phyloP scores from a whole-genome alignment of 768 basidiomycete species.

The Boletellus emodensis region DNA sequence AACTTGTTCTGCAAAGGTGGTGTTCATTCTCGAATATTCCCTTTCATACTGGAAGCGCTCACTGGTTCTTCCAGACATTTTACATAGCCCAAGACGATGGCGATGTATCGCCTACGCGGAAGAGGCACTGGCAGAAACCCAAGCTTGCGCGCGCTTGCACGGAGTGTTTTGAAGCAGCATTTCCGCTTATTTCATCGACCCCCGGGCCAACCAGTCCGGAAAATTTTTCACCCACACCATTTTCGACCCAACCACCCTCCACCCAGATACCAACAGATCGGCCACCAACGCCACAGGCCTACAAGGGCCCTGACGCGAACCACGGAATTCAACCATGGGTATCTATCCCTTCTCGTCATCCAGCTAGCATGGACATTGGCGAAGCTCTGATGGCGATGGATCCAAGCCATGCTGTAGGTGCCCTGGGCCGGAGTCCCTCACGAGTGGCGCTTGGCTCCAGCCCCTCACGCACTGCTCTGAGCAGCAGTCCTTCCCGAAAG shows the following conservation, averaged over 20 bases:
- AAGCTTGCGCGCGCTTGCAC: conserved; percentile 80
- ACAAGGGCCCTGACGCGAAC: conserved; percentile 8
- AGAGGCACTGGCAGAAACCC: conserved; percentile 41
- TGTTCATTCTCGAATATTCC: conserved; percentile 8
- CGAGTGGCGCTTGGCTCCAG: conserved; percentile 16
- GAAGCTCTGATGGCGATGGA: conserved; percentile 42
- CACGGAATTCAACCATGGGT: conserved; percentile 27
- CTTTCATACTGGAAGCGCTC: neutral
- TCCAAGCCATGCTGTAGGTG: conserved; percentile 9
- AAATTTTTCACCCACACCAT: conserved; percentile 2
- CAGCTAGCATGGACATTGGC: conserved; percentile 14
- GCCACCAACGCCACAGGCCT: conserved; percentile 19
- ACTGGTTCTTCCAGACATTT: conserved; percentile 59
- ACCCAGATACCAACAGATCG: conserved; percentile 11
- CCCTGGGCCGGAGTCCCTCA: conserved; percentile 24
- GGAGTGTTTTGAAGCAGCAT: conserved; percentile 82
- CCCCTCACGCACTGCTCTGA: conserved; percentile 19
- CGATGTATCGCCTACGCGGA: conserved; percentile 39
- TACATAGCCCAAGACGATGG: conserved; percentile 48
- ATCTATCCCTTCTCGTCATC: conserved; percentile 26
- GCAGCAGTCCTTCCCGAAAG: conserved; percentile 21
- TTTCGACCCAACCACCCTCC: conserved; percentile 6
- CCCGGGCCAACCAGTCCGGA: conserved; percentile 1
- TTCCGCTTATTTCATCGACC: conserved; percentile 45
- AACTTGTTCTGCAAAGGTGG: conserved; percentile 74